Evolutionary conservation across 2,329 filamentous ascomycete genomes (phyloP).

Genomic region (Cladophialophora psammophila): DNA sequence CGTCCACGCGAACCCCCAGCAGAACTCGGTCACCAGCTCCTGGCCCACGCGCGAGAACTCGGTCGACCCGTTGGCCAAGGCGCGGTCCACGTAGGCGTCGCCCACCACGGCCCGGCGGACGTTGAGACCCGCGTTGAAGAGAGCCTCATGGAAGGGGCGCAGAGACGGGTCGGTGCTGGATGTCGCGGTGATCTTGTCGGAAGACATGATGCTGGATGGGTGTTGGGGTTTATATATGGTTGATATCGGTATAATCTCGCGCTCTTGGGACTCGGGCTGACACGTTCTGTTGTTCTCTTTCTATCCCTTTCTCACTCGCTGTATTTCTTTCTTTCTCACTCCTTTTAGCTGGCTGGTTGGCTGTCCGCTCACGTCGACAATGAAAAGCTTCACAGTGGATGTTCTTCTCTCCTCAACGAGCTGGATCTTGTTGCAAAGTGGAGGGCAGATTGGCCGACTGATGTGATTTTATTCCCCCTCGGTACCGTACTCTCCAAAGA

Average conservation of each 20-base stretch:
- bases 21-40: constrained; percentile 63
- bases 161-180: constrained; percentile 33
- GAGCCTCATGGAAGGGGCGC: constrained; percentile 42
- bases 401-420: too few species aligned
- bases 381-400: too few species aligned
- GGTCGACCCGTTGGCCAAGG: constrained; percentile 38
- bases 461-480: too few species aligned
- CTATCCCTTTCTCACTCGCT: too few species aligned
- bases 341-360: too few species aligned
- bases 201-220: constrained; percentile 8
- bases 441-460: too few species aligned
- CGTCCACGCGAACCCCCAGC: constrained; percentile 68
- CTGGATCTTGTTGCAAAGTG: too few species aligned
- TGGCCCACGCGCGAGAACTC: constrained; percentile 41
- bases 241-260: too few species aligned
- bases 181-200: constrained; percentile 18
- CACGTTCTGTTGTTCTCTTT: too few species aligned
- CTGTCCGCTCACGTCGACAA: too few species aligned
- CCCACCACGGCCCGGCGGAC: constrained; percentile 68
- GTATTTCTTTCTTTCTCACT: too few species aligned
- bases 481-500: not conserved
- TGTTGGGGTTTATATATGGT: not conserved
- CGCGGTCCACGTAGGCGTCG: constrained; percentile 63
- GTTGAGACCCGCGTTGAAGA: constrained; percentile 68
- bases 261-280: too few species aligned